Conservation (phyloP, 805 yeast species). For the Brettanomyces bruxellensis region DNA sequence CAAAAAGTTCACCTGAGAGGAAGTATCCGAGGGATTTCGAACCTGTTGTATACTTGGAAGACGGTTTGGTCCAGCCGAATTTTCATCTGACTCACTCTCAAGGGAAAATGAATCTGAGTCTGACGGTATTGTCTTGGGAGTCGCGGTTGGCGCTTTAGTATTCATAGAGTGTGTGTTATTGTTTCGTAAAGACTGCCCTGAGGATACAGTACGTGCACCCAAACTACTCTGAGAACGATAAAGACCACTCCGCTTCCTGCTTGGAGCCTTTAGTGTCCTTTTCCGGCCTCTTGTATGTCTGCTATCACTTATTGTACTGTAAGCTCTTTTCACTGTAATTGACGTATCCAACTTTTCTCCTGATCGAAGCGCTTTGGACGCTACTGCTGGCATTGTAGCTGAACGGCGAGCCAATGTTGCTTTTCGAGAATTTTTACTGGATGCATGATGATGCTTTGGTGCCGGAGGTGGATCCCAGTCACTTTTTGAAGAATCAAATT, state of each 20-base stretch:
- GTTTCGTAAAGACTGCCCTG: background rate
- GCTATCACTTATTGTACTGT: background rate
- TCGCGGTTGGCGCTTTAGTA: background rate
- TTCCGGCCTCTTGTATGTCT: background rate
- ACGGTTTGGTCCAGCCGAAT: background rate
- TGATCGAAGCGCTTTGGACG: background rate
- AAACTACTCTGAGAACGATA: background rate
- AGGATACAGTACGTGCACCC: background rate
- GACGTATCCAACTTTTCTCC: background rate
- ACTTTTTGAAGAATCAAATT: slow-evolving; percentile 45
- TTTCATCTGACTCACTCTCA: slow-evolving; percentile 5
- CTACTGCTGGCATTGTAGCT: slow-evolving; percentile 1
- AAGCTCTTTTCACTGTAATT: background rate
- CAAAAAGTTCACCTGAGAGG: slow-evolving; percentile 47
- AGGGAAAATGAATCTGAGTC: slow-evolving; percentile 7
- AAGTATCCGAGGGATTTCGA: slow-evolving; percentile 8
- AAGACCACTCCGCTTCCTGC: background rate
- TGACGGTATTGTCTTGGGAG: slow-evolving; percentile 1
- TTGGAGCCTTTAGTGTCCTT: slow-evolving; percentile 5
- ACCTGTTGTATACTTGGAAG: background rate
- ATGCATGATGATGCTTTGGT: slow-evolving; percentile 60
- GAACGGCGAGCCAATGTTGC: background rate
- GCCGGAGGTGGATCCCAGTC: slow-evolving; percentile 47
- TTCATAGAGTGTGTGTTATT: background rate
- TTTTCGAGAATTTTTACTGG: slow-evolving; percentile 26